phyloP scores from a whole-genome alignment of 2,329 filamentous ascomycete genomes.

The Talaromyces pinophilus region DNA sequence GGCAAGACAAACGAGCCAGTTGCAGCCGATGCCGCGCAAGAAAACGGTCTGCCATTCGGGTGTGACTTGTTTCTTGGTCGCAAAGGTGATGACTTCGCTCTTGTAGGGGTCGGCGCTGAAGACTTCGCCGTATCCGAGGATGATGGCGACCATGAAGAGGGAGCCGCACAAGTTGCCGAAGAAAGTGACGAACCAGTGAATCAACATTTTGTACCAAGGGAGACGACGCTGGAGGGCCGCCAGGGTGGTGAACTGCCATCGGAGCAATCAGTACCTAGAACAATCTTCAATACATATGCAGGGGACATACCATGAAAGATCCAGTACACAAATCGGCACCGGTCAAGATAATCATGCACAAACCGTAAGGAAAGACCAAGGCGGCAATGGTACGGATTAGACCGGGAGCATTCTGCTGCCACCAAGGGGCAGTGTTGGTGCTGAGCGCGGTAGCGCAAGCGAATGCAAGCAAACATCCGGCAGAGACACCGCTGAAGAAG shows the following conservation, averaged over 20 bases:
- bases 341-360: conserved; percentile 53
- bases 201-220: conserved; percentile 55
- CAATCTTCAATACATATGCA: not conserved
- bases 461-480: conserved; percentile 56
- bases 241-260: conserved; percentile 45
- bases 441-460: conserved; percentile 52
- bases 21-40: conserved; percentile 32
- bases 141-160: conserved; percentile 22
- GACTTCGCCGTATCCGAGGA: conserved; percentile 21
- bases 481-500: conserved; percentile 54
- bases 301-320: conserved; percentile 44
- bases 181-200: conserved; percentile 24
- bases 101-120: conserved; percentile 20
- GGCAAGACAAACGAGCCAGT: conserved; percentile 30
- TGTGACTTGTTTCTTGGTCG: conserved; percentile 24
- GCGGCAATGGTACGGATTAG: conserved; percentile 50
- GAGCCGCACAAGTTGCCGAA: conserved; percentile 21
- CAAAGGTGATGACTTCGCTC: conserved; percentile 20
- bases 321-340: conserved; percentile 54
- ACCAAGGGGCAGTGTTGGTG: conserved; percentile 51
- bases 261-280: not conserved
- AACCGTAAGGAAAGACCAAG: conserved; percentile 53
- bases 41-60: conserved; percentile 28
- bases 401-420: conserved; percentile 52
- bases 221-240: conserved; percentile 48